Conservation (phyloP, 2,329 filamentous ascomycete genomes). For the Cryphonectria nitschkei region DNA sequence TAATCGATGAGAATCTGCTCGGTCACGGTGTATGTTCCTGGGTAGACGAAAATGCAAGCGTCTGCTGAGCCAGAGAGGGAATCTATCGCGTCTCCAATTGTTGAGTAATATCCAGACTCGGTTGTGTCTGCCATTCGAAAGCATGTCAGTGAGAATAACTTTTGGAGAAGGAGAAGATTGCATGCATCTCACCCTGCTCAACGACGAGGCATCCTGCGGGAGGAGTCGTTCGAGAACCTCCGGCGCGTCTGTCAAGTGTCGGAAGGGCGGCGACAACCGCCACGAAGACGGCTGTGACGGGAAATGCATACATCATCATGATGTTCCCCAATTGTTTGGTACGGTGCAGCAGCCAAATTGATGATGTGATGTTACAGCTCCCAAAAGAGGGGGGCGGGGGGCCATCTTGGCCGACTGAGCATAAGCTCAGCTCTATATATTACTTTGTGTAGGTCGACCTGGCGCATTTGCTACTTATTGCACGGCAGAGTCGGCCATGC, state of each 20-base stretch:
- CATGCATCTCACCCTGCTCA: neutral
- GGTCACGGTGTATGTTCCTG: constrained; percentile 36
- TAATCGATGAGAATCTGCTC: constrained; percentile 39
- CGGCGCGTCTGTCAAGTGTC: neutral
- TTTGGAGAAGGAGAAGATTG: neutral
- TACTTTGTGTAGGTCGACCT: neutral
- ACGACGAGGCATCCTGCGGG: constrained; percentile 14
- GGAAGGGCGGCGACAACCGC: neutral
- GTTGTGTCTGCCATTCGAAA: neutral
- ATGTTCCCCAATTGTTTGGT: neutral
- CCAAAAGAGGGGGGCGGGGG: neutral
- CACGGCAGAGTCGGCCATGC: no score
- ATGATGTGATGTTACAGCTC: neutral
- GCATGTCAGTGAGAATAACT: neutral
- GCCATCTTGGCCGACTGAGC: neutral
- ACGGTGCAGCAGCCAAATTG: neutral
- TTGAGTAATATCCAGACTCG: constrained; percentile 23
- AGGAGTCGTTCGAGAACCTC: constrained; percentile 2
- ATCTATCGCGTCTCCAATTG: constrained; percentile 35
- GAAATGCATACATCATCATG: neutral
- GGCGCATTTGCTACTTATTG: neutral
- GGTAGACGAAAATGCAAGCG: constrained; percentile 40
- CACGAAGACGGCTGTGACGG: neutral
- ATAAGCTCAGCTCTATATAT: neutral
- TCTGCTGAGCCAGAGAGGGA: constrained; percentile 33